phyloP scores from a whole-genome alignment of 73 alveolate species.

The Tetrahymena elliotti region DNA sequence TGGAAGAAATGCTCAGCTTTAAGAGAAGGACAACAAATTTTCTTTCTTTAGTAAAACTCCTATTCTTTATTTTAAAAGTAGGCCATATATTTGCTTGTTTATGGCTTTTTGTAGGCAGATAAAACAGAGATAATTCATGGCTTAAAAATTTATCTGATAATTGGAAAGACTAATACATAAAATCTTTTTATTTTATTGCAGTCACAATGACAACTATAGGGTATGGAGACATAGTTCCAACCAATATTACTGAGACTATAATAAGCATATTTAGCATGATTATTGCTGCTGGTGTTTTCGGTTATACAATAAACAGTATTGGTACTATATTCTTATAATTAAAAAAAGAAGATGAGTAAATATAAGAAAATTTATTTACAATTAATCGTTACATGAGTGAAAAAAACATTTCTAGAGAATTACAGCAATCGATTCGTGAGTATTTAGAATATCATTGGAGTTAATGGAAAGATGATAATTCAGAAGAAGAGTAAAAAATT shows the following conservation, averaged over 20 bases:
- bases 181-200: conserved; percentile 10
- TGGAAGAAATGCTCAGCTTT: background rate
- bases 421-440: conserved; percentile 18
- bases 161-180: background rate
- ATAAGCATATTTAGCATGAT: conserved; percentile 18
- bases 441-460: conserved; percentile 27
- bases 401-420: conserved; percentile 7
- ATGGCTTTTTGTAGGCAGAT: background rate
- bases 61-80: background rate
- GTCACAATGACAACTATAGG: conserved; percentile 35
- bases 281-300: conserved; percentile 50
- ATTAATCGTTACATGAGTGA: conserved; percentile 34
- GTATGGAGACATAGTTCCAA: conserved; percentile 30
- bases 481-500: conserved; percentile 1
- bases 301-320: conserved; percentile 30
- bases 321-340: conserved; percentile 16
- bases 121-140: background rate
- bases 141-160: background rate
- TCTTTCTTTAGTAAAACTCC: background rate
- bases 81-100: background rate
- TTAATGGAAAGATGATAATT: conserved; percentile 2
- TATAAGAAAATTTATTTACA: background rate
- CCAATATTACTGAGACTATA: conserved; percentile 4
- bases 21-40: background rate
- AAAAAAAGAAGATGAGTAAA: background rate